Evolutionary conservation across 176 grass and related monocot genomes (phyloP).

Genomic region (Puccinellia tenuiflora): DNA sequence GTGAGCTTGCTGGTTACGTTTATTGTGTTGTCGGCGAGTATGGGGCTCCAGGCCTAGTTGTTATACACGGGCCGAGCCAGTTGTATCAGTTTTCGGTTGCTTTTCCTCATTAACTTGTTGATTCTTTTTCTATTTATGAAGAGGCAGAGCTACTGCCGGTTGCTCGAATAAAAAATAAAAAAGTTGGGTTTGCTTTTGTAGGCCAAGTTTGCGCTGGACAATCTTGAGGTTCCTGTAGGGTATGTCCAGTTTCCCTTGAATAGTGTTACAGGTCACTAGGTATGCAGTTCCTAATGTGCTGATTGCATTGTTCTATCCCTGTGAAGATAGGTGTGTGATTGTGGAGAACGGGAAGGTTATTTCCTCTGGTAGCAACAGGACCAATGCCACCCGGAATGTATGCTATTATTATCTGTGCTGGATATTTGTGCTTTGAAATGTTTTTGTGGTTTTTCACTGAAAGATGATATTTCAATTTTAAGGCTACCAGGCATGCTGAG

Average conservation of each 20-base stretch:
- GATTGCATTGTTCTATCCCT: neutral
- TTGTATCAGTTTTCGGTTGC: neutral
- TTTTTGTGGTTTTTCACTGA: neutral
- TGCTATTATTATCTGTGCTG: neutral
- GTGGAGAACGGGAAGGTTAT: constrained; percentile 77
- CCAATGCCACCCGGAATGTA: constrained; percentile 78
- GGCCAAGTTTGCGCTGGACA: constrained; percentile 74
- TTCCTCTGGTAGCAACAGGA: constrained; percentile 68
- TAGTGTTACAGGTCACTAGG: neutral
- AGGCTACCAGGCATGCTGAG: constrained; percentile 98
- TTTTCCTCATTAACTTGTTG: neutral
- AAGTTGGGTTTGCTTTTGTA: constrained; percentile 18
- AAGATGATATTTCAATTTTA: neutral
- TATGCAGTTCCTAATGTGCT: neutral
- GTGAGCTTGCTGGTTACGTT: neutral
- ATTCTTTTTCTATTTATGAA: neutral
- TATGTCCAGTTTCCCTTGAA: constrained; percentile 27
- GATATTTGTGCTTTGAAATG: neutral
- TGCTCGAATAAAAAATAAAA: neutral
- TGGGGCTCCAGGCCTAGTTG: neutral
- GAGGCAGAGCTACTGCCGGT: neutral
- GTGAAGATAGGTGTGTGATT: constrained; percentile 61
- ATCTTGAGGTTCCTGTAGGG: constrained; percentile 89
- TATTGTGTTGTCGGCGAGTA: neutral
- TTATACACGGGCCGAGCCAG: neutral